Evolutionary conservation across 345 rosid genomes (phyloP), one percentile per base, ranked within the genome.

Genomic region (Boechera retrofracta): DNA sequence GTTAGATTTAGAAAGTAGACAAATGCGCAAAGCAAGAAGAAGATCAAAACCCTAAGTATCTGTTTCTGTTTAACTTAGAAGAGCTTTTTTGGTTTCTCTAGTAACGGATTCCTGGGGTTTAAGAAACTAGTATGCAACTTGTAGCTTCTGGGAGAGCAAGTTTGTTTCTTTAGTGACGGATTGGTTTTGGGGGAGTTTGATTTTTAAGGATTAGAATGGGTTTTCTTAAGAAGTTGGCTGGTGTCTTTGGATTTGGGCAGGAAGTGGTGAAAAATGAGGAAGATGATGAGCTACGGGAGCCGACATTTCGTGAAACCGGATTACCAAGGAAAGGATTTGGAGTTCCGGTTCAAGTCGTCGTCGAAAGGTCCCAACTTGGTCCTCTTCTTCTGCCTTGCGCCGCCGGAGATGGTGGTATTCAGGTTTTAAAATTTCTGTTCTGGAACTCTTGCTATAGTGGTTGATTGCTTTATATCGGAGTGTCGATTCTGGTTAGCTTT

Each of bases 371-470:
- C 13, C 79, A 77, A 12, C 80, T 52, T 32, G 89, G 82, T 15
- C 93, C 97, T 8, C 57, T 91, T 44, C 75, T 93, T 63, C 76
- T 84, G 31, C 91, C 89, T 32, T 91, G 84, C 59, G 52, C 59
- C 64, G 69, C 89, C 62, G 92, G 91, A 60, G 92, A 89, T 24
- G 98, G 93, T 75, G 98, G 98, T 82, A 86, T 93, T 39, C 98
- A 93, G 97, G 98, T 93, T 35, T 28, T 10, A 45, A 4, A 0
- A 0, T 18, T 47, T 38, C 41, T 0, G 7, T 45, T 13, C 18
- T 35, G 0, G 1, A 67, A 51, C 38, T 15, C 5, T 67, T 48
- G 44, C 2, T 18, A 3, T 2, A 35, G 39, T 53, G 7, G 18
- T 45, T 45, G 49, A 45, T 54, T 55, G 36, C n/a, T 59, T 11